These are phyloP conservation scores for Fusarium sp. DNA, from an alignment of 2,329 filamentous ascomycete species.

Conservation along the genomic window DNA sequence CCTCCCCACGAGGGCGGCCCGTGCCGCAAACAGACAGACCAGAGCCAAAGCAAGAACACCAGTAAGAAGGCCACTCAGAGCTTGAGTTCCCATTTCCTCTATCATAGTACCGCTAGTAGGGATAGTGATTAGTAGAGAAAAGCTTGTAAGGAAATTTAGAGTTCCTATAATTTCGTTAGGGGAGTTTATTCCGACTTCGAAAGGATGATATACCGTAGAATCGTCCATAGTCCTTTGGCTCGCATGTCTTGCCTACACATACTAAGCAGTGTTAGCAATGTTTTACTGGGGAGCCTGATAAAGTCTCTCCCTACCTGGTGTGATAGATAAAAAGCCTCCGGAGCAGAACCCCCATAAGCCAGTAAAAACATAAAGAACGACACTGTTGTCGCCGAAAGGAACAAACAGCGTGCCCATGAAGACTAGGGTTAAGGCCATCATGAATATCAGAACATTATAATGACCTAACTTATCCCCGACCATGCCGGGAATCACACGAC, in stretches of 20 bases:
- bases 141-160: conserved; percentile 20
- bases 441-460: conserved; percentile 17
- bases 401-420: conserved; percentile 21
- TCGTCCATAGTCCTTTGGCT: conserved; percentile 21
- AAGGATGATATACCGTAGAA: not conserved
- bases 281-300: not conserved
- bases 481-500: not conserved
- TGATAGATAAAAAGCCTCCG: not conserved
- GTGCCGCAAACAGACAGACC: conserved; percentile 7
- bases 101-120: conserved; percentile 21
- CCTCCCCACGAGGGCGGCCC: conserved; percentile 1
- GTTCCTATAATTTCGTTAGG: not conserved
- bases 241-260: conserved; percentile 20
- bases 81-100: conserved; percentile 20
- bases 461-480: conserved; percentile 9
- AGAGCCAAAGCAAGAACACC: conserved; percentile 9
- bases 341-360: conserved; percentile 14
- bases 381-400: not conserved
- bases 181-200: accelerated
- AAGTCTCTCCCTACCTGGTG: not conserved
- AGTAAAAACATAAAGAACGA: conserved; percentile 7
- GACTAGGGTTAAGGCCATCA: conserved; percentile 10
- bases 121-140: conserved; percentile 8
- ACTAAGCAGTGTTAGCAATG: not conserved
- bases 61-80: conserved; percentile 10